A percentile compares a stretch with the other conserved stretches of the same genome.
Evolutionary conservation across 2,329 filamentous ascomycete species (phyloP).

Genomic region (Cytospora piceicola): DNA sequence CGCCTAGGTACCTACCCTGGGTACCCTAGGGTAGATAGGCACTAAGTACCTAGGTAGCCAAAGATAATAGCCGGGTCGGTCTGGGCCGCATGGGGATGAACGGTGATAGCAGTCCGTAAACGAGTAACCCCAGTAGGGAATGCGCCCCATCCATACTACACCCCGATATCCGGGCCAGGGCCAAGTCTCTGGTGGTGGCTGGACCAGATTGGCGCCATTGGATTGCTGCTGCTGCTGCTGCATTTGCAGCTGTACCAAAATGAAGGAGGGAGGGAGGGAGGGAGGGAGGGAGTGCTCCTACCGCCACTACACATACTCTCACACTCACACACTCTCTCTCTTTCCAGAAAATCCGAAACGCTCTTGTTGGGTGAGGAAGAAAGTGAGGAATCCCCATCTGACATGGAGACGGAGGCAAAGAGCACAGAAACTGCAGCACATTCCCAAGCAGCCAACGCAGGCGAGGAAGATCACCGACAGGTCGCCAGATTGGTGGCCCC

Average conservation of each 20-base stretch:
- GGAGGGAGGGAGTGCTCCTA: background rate
- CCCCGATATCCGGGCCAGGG: background rate
- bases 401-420: background rate
- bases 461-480: background rate
- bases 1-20: too few species aligned
- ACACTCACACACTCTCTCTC: background rate
- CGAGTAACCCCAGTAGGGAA: background rate
- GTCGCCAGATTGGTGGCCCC: background rate
- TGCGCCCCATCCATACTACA: background rate
- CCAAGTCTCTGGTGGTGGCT: background rate
- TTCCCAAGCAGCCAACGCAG: background rate
- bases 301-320: background rate
- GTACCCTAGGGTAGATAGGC: too few species aligned
- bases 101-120: background rate
- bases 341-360: background rate
- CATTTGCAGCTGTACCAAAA: too few species aligned
- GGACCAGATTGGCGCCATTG: background rate
- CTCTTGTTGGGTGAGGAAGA: background rate
- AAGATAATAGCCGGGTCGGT: slow-evolving; percentile 5
- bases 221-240: too few species aligned
- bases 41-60: too few species aligned
- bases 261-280: too few species aligned
- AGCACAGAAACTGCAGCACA: background rate
- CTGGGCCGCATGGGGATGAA: background rate
- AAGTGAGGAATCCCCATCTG: background rate